phyloP scores from a whole-genome alignment of 1,284 basidiomycete species.

The Hymenochaete sp. region DNA sequence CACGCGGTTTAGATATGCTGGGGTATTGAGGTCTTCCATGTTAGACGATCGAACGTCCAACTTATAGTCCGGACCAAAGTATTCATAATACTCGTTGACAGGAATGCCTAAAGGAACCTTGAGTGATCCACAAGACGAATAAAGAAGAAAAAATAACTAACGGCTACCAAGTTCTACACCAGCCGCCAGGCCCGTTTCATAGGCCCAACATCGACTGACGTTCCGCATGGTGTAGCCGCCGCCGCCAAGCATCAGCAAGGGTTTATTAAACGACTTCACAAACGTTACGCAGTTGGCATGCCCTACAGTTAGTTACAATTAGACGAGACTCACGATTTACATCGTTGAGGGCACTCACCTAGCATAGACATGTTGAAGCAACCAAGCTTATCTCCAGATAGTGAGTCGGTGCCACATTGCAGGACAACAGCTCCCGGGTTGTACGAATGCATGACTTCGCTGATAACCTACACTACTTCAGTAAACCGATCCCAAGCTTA shows the following conservation, averaged over 20 bases:
- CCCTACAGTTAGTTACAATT: conserved; percentile 34
- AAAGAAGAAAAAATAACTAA: conserved; percentile 28
- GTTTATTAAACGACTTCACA: conserved; percentile 94
- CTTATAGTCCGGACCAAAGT: conserved; percentile 96
- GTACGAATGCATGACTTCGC: conserved; percentile 92
- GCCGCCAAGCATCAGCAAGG: conserved; percentile 87
- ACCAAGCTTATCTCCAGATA: conserved; percentile 94
- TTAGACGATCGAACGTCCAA: conserved; percentile 96
- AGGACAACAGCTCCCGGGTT: conserved; percentile 94
- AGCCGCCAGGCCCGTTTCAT: conserved; percentile 93
- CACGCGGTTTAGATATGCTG: conserved; percentile 88
- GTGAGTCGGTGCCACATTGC: conserved; percentile 97
- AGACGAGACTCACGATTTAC: neutral
- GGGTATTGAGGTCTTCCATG: conserved; percentile 92
- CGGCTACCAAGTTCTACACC: conserved; percentile 87
- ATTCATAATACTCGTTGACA: conserved; percentile 98
- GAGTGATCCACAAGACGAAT: neutral
- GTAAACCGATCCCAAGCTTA: neutral
- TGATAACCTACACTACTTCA: conserved; percentile 62
- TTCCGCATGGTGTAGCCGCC: conserved; percentile 99
- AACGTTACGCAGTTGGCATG: conserved; percentile 97
- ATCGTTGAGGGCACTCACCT: conserved; percentile 37
- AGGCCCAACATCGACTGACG: conserved; percentile 96
- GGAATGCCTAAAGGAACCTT: conserved; percentile 65
- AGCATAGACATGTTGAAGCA: conserved; percentile 97